Evolutionary conservation across 805 yeast genomes (phyloP), one percentile per base, ranked within the genome.

Genomic region (Candida insectorum): DNA sequence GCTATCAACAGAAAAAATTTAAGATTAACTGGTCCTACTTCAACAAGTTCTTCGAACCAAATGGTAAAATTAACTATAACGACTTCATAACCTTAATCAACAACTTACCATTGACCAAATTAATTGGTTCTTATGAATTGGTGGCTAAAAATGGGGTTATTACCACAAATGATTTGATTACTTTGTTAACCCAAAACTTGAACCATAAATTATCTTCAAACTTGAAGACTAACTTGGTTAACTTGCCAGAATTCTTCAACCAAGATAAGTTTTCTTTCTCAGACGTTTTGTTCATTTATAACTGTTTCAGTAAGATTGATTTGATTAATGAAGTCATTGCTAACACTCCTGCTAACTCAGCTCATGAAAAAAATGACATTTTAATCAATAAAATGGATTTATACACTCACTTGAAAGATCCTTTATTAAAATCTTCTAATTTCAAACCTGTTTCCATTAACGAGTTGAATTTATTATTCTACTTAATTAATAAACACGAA

Each of bases 301-400:
- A 65, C 40, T 45, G 63, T 28, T 58, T 67, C 44, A 57, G 54
- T 42, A 66, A 65, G 41, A 49, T 67, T 33, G 73, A 67, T 46
- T 54, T 67, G 43, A 54, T 67, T 36, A 67, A 66, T 48, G 72
- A 66, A 49, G 69, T 65, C 16, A 58, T 67, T 34, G 73, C 71
- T 16, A 65, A 65, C 44, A 59, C 69, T 24, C 71, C 73, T 7
- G 71, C 73, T 5, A 64, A 68, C 7, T 29, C 22, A 19, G 44
- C 62, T 17, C 45, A 49, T 28, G 73, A 66, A 33, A 65, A 62
- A 36, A 51, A 57, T 25, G 71, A 66, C 37, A 64, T 65, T 36
- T 44, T 63, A 41, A 60, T 67, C 48, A 61, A 62, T 48, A 65
- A 65, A 40, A 31, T 43, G 16, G 70, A 66, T 39, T 60, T 67